Conservation (phyloP, 768 basidiomycete genomes). For the Rhizopogon vesiculosus region DNA sequence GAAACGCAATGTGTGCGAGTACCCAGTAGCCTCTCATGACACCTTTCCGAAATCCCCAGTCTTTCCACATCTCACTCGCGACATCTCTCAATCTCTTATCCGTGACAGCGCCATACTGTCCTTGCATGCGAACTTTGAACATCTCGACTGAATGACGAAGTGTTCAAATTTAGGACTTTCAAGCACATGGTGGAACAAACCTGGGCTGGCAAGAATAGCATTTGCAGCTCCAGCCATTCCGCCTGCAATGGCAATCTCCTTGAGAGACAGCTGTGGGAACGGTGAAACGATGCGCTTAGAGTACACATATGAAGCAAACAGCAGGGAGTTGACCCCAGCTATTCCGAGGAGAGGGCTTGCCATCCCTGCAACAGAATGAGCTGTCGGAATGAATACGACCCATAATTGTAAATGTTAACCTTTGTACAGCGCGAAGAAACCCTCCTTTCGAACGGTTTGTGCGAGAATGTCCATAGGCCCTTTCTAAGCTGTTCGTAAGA, state of each 20-base stretch:
- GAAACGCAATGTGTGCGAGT: background rate
- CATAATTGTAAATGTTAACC: conserved; percentile 39
- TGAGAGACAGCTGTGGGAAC: conserved; percentile 76
- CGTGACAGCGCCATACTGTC: conserved; percentile 77
- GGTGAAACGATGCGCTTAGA: conserved; percentile 84
- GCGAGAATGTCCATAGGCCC: conserved; percentile 89
- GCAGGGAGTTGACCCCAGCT: conserved; percentile 91
- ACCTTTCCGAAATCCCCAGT: conserved; percentile 84
- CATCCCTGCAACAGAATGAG: conserved; percentile 62
- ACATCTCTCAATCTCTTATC: conserved; percentile 77
- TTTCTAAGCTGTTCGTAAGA: conserved; percentile 45
- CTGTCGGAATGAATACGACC: background rate
- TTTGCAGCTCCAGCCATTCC: conserved; percentile 92
- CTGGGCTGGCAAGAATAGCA: conserved; percentile 87
- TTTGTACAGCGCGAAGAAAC: conserved; percentile 92
- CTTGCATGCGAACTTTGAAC: conserved; percentile 99
- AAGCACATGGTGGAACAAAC: conserved; percentile 28
- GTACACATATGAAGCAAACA: conserved; percentile 87
- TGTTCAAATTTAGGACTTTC: background rate
- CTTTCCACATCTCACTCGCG: conserved; percentile 75
- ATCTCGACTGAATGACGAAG: conserved; percentile 68
- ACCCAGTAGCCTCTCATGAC: conserved; percentile 99
- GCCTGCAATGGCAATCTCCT: conserved; percentile 80
- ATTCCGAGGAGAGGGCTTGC: conserved; percentile 87
- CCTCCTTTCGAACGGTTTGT: conserved; percentile 82